A percentile compares a stretch with the other conserved stretches of the same genome.
These are phyloP conservation scores for Diaporthe amygdali DNA, from an alignment of 2,329 filamentous ascomycete genomes.

Conservation along the genomic window DNA sequence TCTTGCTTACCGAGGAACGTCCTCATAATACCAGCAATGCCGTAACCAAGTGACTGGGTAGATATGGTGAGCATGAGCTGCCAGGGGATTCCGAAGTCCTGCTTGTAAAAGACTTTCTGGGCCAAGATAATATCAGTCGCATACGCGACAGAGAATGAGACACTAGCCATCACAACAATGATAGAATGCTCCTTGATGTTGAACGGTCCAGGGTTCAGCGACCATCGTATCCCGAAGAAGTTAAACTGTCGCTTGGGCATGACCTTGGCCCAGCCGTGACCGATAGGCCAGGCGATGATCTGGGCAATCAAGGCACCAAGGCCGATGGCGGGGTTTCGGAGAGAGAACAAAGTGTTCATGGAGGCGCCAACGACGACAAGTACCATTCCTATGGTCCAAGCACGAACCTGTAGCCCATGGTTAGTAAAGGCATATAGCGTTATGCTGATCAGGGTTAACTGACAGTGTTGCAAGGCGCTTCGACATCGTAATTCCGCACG, in stretches of 20 bases:
- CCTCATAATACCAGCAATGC: slow-evolving; percentile 71
- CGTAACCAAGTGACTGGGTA: slow-evolving; percentile 73
- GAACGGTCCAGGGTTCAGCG: slow-evolving; percentile 71
- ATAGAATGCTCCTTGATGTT: slow-evolving; percentile 74
- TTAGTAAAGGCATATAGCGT: not conserved
- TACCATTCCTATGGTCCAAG: slow-evolving; percentile 66
- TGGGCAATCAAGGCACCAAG: slow-evolving; percentile 67
- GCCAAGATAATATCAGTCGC: slow-evolving; percentile 77
- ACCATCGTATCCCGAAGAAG: slow-evolving; percentile 59
- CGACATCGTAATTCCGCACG: slow-evolving; percentile 68
- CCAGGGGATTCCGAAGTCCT: slow-evolving; percentile 70
- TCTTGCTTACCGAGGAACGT: slow-evolving; percentile 60
- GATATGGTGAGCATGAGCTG: slow-evolving; percentile 71
- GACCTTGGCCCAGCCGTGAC: slow-evolving; percentile 63
- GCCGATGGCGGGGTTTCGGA: slow-evolving; percentile 65
- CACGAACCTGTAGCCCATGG: slow-evolving; percentile 32
- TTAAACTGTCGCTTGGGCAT: slow-evolving; percentile 56
- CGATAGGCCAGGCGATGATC: slow-evolving; percentile 68
- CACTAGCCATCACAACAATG: slow-evolving; percentile 74
- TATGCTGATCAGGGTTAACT: slow-evolving; percentile 38
- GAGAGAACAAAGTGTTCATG: slow-evolving; percentile 68
- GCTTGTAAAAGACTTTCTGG: slow-evolving; percentile 73
- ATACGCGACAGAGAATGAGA: slow-evolving; percentile 73
- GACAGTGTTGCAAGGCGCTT: slow-evolving; percentile 69
- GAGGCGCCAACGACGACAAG: slow-evolving; percentile 63